phyloP scores from a whole-genome alignment of 768 basidiomycete species.

The Cystofilobasidium capitatum region DNA sequence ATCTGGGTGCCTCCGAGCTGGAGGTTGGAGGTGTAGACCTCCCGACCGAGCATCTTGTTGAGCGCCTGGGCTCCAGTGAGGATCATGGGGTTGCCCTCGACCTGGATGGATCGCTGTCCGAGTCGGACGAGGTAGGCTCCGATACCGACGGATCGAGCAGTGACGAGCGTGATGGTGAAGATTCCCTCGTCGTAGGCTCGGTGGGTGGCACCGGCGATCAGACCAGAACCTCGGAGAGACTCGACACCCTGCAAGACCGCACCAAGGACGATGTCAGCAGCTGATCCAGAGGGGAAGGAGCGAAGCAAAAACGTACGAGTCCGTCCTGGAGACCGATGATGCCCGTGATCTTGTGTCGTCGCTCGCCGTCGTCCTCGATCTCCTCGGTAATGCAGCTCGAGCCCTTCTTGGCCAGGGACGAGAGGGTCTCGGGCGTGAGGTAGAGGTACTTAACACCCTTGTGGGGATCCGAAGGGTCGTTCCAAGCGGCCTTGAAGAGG shows the following conservation, averaged over 20 bases:
- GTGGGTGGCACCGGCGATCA: slow-evolving; percentile 97
- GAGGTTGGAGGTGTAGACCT: slow-evolving; percentile 96
- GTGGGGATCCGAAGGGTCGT: slow-evolving; percentile 66
- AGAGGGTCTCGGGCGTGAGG: slow-evolving; percentile 42
- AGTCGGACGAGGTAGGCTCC: slow-evolving; percentile 97
- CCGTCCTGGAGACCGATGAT: slow-evolving; percentile 88
- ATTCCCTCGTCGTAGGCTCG: slow-evolving; percentile 92
- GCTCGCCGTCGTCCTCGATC: slow-evolving; percentile 74
- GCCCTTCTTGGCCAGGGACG: slow-evolving; percentile 27
- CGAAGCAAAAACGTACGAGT: background rate
- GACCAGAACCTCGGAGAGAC: slow-evolving; percentile 86
- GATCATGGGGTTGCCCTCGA: slow-evolving; percentile 98
- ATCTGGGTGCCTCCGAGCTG: slow-evolving; percentile 99
- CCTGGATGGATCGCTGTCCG: slow-evolving; percentile 94
- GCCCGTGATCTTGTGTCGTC: slow-evolving; percentile 86
- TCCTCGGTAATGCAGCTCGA: slow-evolving; percentile 66
- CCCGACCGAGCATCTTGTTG: slow-evolving; percentile 97
- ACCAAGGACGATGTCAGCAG: background rate
- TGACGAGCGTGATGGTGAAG: slow-evolving; percentile 98
- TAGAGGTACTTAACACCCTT: slow-evolving; percentile 96
- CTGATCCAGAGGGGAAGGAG: background rate
- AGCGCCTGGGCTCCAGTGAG: slow-evolving; percentile 92
- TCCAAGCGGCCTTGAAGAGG: slow-evolving; percentile 88
- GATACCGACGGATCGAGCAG: slow-evolving; percentile 96
- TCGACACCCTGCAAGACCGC: slow-evolving; percentile 66